A percentile compares a stretch with the other conserved stretches of the same genome.
phyloP scores from a whole-genome alignment of 768 basidiomycete species.

The Wakefieldia striispora region DNA sequence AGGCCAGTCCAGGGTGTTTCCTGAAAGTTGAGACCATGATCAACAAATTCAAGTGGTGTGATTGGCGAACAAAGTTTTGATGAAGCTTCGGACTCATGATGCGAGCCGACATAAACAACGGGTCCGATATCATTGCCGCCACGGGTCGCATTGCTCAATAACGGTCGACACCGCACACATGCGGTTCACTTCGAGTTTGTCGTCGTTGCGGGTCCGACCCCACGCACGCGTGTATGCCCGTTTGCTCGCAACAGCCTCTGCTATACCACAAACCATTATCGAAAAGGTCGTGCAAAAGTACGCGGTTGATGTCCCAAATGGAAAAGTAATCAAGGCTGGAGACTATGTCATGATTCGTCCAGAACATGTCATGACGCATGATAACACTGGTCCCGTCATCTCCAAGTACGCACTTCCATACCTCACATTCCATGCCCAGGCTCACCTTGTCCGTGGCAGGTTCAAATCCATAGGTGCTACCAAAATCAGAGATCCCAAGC shows the following conservation, averaged over 20 bases:
- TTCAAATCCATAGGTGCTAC: constrained; percentile 95
- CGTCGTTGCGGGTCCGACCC: constrained; percentile 5
- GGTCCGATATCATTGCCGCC: too few species aligned
- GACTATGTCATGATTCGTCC: constrained; percentile 99
- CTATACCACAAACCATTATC: constrained; percentile 79
- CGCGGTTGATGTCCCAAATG: constrained; percentile 82
- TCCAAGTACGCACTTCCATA: constrained; percentile 65
- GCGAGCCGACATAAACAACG: too few species aligned
- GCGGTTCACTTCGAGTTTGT: constrained; percentile 12
- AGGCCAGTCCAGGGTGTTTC: too few species aligned
- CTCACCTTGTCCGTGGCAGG: constrained; percentile 39
- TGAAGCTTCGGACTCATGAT: too few species aligned
- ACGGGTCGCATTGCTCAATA: too few species aligned
- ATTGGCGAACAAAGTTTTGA: too few species aligned
- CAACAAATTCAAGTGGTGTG: too few species aligned
- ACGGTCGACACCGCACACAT: constrained; percentile 1
- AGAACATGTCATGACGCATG: constrained; percentile 97
- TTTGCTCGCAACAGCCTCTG: constrained; percentile 33
- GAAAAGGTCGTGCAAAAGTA: constrained; percentile 99
- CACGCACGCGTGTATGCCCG: constrained; percentile 10
- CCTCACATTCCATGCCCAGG: not conserved
- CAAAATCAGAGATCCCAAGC: constrained; percentile 71
- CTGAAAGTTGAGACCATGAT: too few species aligned
- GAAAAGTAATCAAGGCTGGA: constrained; percentile 82
- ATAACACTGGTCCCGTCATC: constrained; percentile 98